Evolutionary conservation across 345 rosid species (phyloP), one percentile per base, ranked within the genome.

Genomic region (Hypericum androsaemum): DNA sequence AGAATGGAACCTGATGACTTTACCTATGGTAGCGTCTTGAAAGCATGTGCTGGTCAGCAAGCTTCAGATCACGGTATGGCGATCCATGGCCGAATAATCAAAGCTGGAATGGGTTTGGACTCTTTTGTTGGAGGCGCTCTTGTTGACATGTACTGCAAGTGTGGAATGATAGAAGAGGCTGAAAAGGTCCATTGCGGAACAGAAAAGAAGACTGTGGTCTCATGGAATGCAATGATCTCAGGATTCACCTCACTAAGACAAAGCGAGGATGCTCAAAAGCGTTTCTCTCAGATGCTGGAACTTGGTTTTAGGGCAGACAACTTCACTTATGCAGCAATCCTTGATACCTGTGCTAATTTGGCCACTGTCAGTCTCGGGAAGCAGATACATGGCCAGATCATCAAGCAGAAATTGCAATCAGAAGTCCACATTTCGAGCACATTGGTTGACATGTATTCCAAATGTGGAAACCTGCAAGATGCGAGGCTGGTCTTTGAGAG

Each of bases 391-490:
- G 86, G 77, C 51, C 89, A 79, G 54, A 75, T 83, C 57, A 72
- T 92, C 60, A 92, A 92, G 74, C 67, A 71, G 59, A 77, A 83
- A 57, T 40, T 84, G 74, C 89, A 79, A 52, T 74, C 77, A 36
- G 94, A 92, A 60, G 84, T 72, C 37, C 84, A 78, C 56, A 81
- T 88, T 59, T 71, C 78, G 70, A 92, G 96, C 75, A 88, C 94
- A 12, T 84, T 92, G 6, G 95, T 92, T 46, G 95, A 92, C 58
- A 88, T 88, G 98, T 87, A 90, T 77, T 82, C 98, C 1, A 87
- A 90, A 73, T 87, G 96, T 45, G 96, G 98, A 72, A 76, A 81
- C 63, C 70, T 88, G 73, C 61, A 70, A 54, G 94, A 92, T 75
- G 84, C 95, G 7, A 54, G 49, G 55, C 59, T 78, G 35, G 72